Evolutionary conservation across 768 basidiomycete species (phyloP), one percentile per base, ranked within the genome.

Genomic region (Galerina marginata): DNA sequence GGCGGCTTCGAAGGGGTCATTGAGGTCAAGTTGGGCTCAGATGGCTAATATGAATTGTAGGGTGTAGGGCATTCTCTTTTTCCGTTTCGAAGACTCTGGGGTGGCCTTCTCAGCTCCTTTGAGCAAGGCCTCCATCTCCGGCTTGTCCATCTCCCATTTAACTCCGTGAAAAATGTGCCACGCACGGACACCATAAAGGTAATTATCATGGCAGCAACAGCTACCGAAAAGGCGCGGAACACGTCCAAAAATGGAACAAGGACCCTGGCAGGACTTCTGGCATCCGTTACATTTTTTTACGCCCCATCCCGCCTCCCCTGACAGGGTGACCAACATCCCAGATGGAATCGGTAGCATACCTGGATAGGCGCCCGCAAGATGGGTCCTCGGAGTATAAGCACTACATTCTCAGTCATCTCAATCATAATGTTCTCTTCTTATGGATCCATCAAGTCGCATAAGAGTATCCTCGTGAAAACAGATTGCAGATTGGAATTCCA

Each of bases 131-230:
- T 77, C 67, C 12, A 78, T 33, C 38, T 76, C 66, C 0, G 43
- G 42, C 1, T 69, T 26, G 16, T 57, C 51, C 7, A 63, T 38
- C 14, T 38, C 16, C 61, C 63, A 60, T 5, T n/a, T n/a, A 14
- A 58, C 37, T 14, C 61, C 59, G 56, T 81, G 79, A 0, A 79
- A 42, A 25, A 73, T 65, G 64, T 81, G 77, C 78, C 80, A 81
- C 0, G 77, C 75, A 1, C 70, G 62, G 2, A 79, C 58, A 0
- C 66, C 71, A 1, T 54, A 45, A 1, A 75, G 20, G 59, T 74
- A 76, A 64, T 76, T 79, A n/a, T n/a, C n/a, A n/a, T n/a, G n/a
- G n/a, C n/a, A n/a, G n/a, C n/a, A n/a, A n/a, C n/a, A n/a, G n/a
- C n/a, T n/a, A n/a, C n/a, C n/a, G n/a, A n/a, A n/a, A n/a, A n/a